phyloP scores from a whole-genome alignment of 108 stramenopile species.

The Discostella pseudostelligera region DNA sequence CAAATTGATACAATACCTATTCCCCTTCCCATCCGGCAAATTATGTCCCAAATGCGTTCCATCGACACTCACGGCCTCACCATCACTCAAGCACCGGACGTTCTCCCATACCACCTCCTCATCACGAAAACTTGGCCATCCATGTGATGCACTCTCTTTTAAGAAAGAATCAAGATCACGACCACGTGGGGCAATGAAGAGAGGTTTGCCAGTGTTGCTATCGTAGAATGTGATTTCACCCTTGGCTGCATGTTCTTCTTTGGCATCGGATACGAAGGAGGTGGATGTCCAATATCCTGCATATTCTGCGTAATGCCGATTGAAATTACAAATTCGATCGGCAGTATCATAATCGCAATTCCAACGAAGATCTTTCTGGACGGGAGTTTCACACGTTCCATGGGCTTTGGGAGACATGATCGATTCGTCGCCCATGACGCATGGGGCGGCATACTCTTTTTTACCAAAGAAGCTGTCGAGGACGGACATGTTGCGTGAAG shows the following conservation, averaged over 20 bases:
- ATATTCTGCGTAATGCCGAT: conserved; percentile 85
- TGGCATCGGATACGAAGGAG: conserved; percentile 53
- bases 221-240: conserved; percentile 77
- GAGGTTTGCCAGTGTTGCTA: conserved; percentile 77
- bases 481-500: conserved; percentile 20
- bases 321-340: conserved; percentile 87
- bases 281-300: conserved; percentile 78
- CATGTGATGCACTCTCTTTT: conserved; percentile 66
- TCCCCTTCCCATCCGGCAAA: conserved; percentile 67
- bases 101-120: conserved; percentile 89
- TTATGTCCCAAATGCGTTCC: conserved; percentile 82
- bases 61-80: conserved; percentile 84
- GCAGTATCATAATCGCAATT: conserved; percentile 71
- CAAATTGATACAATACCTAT: conserved; percentile 92
- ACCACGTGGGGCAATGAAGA: conserved; percentile 79
- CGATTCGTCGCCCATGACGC: conserved; percentile 84
- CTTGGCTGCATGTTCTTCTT: conserved; percentile 27
- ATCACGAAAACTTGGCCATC: conserved; percentile 89
- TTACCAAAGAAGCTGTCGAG: conserved; percentile 27
- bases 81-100: conserved; percentile 76
- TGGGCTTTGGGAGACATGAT: conserved; percentile 86
- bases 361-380: conserved; percentile 81
- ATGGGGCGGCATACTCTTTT: conserved; percentile 60
- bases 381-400: conserved; percentile 68
- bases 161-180: conserved; percentile 78